These are phyloP conservation scores for Capsella rubella DNA, from an alignment of 441 rosid genomes.

Conservation along the genomic window DNA sequence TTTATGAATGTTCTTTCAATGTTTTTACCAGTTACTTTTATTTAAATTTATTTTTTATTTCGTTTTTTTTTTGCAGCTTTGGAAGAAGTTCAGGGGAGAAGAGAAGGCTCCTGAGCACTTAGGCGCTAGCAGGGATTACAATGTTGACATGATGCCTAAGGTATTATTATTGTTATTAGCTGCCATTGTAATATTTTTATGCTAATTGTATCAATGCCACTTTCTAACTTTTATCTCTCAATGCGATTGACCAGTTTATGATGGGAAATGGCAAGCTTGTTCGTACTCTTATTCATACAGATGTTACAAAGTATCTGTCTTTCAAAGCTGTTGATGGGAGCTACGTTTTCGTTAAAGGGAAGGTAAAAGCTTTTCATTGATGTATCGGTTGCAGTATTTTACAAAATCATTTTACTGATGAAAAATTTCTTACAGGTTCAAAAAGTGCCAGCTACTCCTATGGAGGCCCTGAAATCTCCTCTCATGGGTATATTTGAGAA, in stretches of 20 bases:
- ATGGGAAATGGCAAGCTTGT: conserved; percentile 65
- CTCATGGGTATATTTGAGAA: conserved; percentile 82
- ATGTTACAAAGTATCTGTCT: conserved; percentile 68
- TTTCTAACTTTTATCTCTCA: conserved; percentile 3
- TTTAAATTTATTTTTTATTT: background rate
- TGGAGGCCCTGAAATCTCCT: conserved; percentile 79
- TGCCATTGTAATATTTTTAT: background rate
- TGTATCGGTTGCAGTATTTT: background rate
- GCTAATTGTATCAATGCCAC: background rate
- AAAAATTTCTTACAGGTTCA: conserved; percentile 49
- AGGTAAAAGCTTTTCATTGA: conserved; percentile 43
- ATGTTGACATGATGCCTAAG: conserved; percentile 84
- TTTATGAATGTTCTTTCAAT: no score
- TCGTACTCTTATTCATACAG: conserved; percentile 66
- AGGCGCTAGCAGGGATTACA: conserved; percentile 61
- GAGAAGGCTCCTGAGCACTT: conserved; percentile 55
- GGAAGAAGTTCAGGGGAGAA: conserved; percentile 60
- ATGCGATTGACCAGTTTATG: conserved; percentile 52
- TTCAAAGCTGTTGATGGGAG: conserved; percentile 68
- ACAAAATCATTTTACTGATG: background rate
- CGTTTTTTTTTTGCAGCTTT: conserved; percentile 46
- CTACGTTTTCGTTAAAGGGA: conserved; percentile 62
- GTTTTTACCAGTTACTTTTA: background rate
- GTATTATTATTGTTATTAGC: conserved; percentile 43
- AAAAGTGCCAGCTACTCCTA: conserved; percentile 80